Base-by-base conservation (phyloP, 2,329 filamentous ascomycete genomes). In the Fusarium kyushuense region DNA sequence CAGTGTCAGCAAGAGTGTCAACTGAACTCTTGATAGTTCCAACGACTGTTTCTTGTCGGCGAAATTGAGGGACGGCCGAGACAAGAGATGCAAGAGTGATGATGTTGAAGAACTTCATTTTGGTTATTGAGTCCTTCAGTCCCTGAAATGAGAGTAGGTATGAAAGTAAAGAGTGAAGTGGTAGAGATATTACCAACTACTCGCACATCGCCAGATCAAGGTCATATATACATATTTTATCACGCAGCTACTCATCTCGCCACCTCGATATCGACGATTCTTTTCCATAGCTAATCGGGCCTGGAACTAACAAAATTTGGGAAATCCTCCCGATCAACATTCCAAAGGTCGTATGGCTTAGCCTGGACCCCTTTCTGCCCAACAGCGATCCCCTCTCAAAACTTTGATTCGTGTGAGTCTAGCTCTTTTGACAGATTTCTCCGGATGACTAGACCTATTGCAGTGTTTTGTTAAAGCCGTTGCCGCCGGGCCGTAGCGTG, bases 91-190 rank as follows among this genome's bases (percentile, higher is more conserved):
- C 63, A 23, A 64, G 46, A 25, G 54, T 49, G 21, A 69, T 14
- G 6, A 69, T 33, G n/a, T 27, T 55, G 9, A 70, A 45, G 23
- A 69, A 67, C 63, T 67, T 69, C 67, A 69, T 69, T 11, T 38
- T 64, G 33, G 27, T 29, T 27, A 10, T 23, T 27, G 10, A 23
- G 13, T 12, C 19, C 1, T 35, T 19, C 6, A 10, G 17, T 19
- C 25, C 12, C 25, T 46, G 5, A 19, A 33, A 17, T 42, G 1
- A 19, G 13, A 40, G n/a, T 35, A 30, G n/a, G 23, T 12, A 43
- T 36, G 16, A 45, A 35, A 42, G 23, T 63, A 30, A 33, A 21
- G 52, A 47, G 40, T 52, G 45, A 53, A 29, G n/a, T 42, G 35
- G 19, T 43, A 2, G 4, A 14, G 25, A 38, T 52, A 14, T 4